Evolutionary conservation across 768 basidiomycete species (phyloP).

Genomic region (Boletus coccyginus): DNA sequence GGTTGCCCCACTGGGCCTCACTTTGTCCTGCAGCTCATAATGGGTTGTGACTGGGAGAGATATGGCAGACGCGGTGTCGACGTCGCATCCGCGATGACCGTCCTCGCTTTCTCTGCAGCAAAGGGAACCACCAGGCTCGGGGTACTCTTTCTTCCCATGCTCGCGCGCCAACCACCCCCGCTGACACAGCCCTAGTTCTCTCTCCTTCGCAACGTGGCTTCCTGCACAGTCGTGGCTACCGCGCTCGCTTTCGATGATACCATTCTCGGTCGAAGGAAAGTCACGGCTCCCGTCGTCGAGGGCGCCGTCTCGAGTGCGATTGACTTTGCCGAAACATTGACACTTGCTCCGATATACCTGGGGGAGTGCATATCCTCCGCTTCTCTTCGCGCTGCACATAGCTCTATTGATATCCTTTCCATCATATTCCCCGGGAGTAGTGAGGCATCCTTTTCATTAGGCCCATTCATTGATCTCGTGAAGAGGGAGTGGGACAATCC

Average conservation of each 20-base stretch:
- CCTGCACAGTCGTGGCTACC: constrained; percentile 55
- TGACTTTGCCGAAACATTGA: constrained; percentile 65
- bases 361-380: constrained; percentile 77
- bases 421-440: constrained; percentile 71
- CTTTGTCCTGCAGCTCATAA: constrained; percentile 5
- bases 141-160: constrained; percentile 40
- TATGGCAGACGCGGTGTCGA: constrained; percentile 59
- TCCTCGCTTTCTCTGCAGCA: constrained; percentile 65
- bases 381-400: constrained; percentile 69
- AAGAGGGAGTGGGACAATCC: constrained; percentile 70
- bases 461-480: constrained; percentile 78
- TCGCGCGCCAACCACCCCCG: constrained; percentile 1
- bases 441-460: constrained; percentile 79
- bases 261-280: constrained; percentile 59
- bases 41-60: constrained; percentile 39
- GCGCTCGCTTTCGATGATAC: constrained; percentile 61
- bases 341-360: constrained; percentile 71
- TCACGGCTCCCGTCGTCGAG: constrained; percentile 56
- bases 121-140: constrained; percentile 68
- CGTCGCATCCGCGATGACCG: constrained; percentile 58
- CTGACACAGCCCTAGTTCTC: constrained; percentile 53
- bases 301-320: constrained; percentile 60
- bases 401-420: constrained; percentile 71
- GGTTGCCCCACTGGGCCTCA: constrained; percentile 8
- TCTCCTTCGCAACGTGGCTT: constrained; percentile 59